A percentile compares a stretch with the other conserved stretches of the same genome.
phyloP scores from a whole-genome alignment of 345 rosid species.

The Hypericum androsaemum region DNA sequence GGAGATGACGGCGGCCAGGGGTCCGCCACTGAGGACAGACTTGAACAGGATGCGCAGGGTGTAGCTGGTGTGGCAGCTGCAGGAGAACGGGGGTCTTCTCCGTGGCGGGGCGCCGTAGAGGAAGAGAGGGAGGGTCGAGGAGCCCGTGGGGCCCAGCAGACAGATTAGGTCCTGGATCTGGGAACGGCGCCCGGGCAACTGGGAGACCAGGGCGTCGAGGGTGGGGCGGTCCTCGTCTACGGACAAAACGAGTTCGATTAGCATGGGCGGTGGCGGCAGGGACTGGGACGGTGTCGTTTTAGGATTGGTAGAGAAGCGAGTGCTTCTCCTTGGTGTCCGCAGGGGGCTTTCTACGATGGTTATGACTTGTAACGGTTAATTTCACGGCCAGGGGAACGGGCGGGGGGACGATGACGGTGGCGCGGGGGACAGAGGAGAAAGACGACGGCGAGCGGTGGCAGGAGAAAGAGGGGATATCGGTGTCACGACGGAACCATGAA shows the following conservation, averaged over 20 bases:
- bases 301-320: too few species aligned
- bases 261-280: slow-evolving; percentile 15
- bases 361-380: too few species aligned
- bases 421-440: too few species aligned
- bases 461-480: too few species aligned
- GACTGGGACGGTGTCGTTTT: too few species aligned
- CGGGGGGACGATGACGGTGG: too few species aligned
- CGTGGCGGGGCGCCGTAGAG: slow-evolving; percentile 67
- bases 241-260: slow-evolving; percentile 19
- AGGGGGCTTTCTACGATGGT: too few species aligned
- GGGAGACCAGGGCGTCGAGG: slow-evolving; percentile 39
- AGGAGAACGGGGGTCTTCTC: slow-evolving; percentile 74
- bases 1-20: too few species aligned
- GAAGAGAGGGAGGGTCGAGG: slow-evolving; percentile 54
- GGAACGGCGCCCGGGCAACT: slow-evolving; percentile 46
- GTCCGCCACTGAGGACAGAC: slow-evolving; percentile 57
- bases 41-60: slow-evolving; percentile 67
- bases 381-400: too few species aligned
- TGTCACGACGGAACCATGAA: too few species aligned
- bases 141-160: slow-evolving; percentile 55
- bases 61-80: slow-evolving; percentile 61
- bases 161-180: slow-evolving; percentile 52
- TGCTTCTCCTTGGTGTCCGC: too few species aligned
- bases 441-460: too few species aligned
- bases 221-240: slow-evolving; percentile 31